Percentiles rank a stretch among this genome's conserved stretches.
phyloP scores from a whole-genome alignment of 352 stramenopile genomes.

The Globisporangium echinulatum region DNA sequence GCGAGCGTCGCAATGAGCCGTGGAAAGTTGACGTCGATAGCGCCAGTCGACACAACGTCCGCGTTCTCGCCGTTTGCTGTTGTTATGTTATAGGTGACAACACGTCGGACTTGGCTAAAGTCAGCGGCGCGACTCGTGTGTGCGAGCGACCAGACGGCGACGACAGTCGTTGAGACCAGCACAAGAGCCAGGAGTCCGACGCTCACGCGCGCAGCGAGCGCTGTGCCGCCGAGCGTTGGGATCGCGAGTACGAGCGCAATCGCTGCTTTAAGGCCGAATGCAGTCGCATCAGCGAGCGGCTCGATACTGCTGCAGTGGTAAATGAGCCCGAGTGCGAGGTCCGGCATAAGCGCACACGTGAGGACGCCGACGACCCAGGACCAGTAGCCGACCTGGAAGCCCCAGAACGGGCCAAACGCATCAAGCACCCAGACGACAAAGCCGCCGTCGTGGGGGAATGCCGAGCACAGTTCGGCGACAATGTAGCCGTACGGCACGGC shows the following conservation, averaged over 20 bases:
- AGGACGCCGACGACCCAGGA: conserved; percentile 74
- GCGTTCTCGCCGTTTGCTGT: not conserved
- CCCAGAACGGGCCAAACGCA: conserved; percentile 85
- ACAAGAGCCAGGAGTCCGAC: conserved; percentile 8
- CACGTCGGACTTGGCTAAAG: conserved; percentile 2
- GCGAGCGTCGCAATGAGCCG: conserved; percentile 89
- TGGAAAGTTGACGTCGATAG: conserved; percentile 37
- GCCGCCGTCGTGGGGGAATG: conserved; percentile 78
- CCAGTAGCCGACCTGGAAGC: conserved; percentile 63
- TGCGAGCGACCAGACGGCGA: conserved; percentile 14
- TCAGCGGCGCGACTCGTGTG: conserved; percentile 1
- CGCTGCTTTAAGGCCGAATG: conserved; percentile 14
- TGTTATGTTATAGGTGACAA: not conserved
- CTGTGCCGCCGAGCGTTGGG: conserved; percentile 17
- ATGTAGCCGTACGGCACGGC: conserved; percentile 85
- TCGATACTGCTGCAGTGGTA: conserved; percentile 1
- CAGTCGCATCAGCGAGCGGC: not conserved
- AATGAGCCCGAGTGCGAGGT: conserved; percentile 13
- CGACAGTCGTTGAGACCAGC: conserved; percentile 14
- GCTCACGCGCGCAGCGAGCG: conserved; percentile 11
- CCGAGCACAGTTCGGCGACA: conserved; percentile 85
- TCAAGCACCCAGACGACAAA: conserved; percentile 87
- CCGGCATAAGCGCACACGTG: conserved; percentile 51
- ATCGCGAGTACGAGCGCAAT: conserved; percentile 14
- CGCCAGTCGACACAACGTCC: conserved; percentile 6